Evolutionary conservation across 116 monocot species (phyloP).

Genomic region (Trichopus zeylanicus): DNA sequence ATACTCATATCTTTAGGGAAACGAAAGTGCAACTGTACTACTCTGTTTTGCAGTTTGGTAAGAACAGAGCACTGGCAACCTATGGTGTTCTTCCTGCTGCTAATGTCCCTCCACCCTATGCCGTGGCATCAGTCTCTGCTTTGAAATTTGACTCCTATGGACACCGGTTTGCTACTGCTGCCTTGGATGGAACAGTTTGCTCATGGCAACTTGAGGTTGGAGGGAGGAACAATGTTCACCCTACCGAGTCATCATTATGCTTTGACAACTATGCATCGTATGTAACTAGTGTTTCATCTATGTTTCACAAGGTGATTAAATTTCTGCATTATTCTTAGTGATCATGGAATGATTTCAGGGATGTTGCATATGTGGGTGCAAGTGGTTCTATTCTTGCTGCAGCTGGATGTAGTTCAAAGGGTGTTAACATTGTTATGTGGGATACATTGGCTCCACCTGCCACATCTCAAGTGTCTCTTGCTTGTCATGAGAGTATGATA

Average conservation of each 20-base stretch:
- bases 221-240: constrained; percentile 76
- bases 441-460: constrained; percentile 84
- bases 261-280: constrained; percentile 89
- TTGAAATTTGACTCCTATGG: constrained; percentile 83
- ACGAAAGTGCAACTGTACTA: too few relatives aligned
- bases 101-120: constrained; percentile 69
- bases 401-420: constrained; percentile 74
- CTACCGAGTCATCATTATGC: constrained; percentile 73
- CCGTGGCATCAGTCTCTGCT: constrained; percentile 72
- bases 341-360: constrained; percentile 36
- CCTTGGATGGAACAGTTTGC: constrained; percentile 82
- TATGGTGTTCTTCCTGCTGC: constrained; percentile 86
- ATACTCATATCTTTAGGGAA: too few relatives aligned
- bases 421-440: constrained; percentile 81
- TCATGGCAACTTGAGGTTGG: constrained; percentile 98
- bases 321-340: not conserved
- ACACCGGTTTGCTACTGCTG: constrained; percentile 88
- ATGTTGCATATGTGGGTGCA: constrained; percentile 62
- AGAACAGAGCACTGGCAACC: constrained; percentile 76
- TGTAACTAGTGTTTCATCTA: constrained; percentile 10
- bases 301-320: not conserved
- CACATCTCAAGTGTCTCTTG: constrained; percentile 74
- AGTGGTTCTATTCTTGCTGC: constrained; percentile 94
- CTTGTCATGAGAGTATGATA: constrained; percentile 92
- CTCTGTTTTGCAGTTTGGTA: constrained; percentile 67